Evolutionary conservation across 73 alveolate genomes (phyloP).

Genomic region (Chromera velia): DNA sequence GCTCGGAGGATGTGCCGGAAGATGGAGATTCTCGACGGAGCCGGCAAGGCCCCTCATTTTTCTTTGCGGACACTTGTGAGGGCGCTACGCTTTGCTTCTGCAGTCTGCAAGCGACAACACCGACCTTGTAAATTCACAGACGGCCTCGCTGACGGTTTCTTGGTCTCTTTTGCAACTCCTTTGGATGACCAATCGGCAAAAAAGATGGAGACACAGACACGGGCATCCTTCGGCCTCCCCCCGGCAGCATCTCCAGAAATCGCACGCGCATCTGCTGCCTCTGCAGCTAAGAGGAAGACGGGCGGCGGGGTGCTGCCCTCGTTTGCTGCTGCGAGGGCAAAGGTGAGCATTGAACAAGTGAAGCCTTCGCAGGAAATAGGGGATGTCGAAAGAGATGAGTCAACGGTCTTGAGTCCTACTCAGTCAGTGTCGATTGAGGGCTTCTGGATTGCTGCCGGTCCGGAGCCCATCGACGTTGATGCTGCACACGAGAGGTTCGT

Average conservation of each 20-base stretch:
- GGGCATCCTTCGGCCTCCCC: background rate
- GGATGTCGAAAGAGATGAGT: background rate
- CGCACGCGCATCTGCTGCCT: background rate
- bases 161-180: conserved; percentile 15
- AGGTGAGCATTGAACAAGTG: background rate
- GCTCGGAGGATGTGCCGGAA: background rate
- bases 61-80: conserved; percentile 50
- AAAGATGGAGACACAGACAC: background rate
- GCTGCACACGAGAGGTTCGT: conserved; percentile 44
- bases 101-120: conserved; percentile 16
- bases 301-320: background rate
- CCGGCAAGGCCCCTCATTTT: conserved; percentile 30
- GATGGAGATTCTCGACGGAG: background rate
- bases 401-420: background rate
- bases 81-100: conserved; percentile 42
- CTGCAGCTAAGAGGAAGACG: background rate
- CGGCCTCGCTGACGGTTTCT: conserved; percentile 38
- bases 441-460: conserved; percentile 35
- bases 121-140: background rate
- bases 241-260: too few relatives aligned
- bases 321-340: background rate
- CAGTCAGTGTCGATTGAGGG: conserved; percentile 37
- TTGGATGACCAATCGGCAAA: background rate
- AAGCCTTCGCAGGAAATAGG: too few relatives aligned
- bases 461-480: conserved; percentile 13